phyloP scores from a whole-genome alignment of 306 rosid species.

The Cucurbita moschata region DNA sequence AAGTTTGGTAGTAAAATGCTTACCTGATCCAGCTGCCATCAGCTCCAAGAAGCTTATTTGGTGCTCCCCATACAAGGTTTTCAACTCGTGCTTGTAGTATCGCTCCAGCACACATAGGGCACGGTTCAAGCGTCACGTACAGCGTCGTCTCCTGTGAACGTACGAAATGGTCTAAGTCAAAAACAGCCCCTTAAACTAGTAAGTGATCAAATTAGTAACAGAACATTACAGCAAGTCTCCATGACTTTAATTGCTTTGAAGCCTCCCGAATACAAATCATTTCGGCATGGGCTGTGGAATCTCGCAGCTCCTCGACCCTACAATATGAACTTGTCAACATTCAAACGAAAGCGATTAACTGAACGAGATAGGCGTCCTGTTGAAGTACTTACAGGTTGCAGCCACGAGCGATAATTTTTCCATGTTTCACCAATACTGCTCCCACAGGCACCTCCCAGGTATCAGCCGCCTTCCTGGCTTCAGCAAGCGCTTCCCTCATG shows the following conservation, averaged over 20 bases:
- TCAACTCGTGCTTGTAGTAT: conserved; percentile 76
- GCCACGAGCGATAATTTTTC: conserved; percentile 83
- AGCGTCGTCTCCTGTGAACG: conserved; percentile 53
- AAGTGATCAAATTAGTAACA: neutral
- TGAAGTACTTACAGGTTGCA: conserved; percentile 63
- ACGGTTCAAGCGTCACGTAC: conserved; percentile 91
- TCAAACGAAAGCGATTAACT: neutral
- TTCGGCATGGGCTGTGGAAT: conserved; percentile 97
- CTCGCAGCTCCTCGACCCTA: conserved; percentile 90
- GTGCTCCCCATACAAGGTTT: conserved; percentile 95
- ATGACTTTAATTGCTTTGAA: conserved; percentile 59
- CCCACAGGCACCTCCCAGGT: conserved; percentile 99
- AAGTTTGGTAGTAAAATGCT: conserved; percentile 2
- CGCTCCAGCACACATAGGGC: conserved; percentile 99
- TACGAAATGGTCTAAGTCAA: conserved; percentile 10
- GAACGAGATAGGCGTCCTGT: conserved; percentile 1
- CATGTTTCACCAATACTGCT: conserved; percentile 82
- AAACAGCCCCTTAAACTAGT: neutral
- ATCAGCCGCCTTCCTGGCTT: conserved; percentile 93
- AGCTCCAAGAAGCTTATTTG: conserved; percentile 97
- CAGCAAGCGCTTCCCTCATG: conserved; percentile 92
- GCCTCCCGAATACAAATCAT: conserved; percentile 90
- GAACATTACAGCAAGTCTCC: conserved; percentile 87
- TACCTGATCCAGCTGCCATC: conserved; percentile 99
- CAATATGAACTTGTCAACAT: conserved; percentile 17